Percentiles rank a stretch among this genome's conserved stretches.
Evolutionary conservation across 306 rosid species (phyloP).

Genomic region (Senna tora): DNA sequence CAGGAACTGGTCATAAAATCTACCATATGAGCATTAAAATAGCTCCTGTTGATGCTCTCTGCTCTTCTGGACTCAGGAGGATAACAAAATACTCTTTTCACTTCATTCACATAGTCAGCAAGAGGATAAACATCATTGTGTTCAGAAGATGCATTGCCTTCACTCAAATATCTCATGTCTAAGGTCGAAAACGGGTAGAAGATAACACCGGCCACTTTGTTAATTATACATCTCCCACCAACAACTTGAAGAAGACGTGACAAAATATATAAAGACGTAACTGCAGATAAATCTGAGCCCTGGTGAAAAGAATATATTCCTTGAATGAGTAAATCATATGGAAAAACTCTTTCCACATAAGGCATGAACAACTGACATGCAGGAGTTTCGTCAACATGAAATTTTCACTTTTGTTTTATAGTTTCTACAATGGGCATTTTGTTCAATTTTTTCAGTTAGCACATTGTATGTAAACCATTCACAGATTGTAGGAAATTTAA

Average conservation of each 20-base stretch:
- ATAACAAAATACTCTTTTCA: slow-evolving; percentile 41
- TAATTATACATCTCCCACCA: slow-evolving; percentile 59
- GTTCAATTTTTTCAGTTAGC: background rate
- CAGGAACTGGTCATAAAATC: slow-evolving; percentile 40
- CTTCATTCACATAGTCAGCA: slow-evolving; percentile 46
- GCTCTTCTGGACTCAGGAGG: slow-evolving; percentile 48
- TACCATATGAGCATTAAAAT: slow-evolving; percentile 38
- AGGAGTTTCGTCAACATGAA: slow-evolving; percentile 24
- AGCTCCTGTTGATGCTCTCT: slow-evolving; percentile 36
- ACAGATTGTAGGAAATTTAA: slow-evolving; percentile 16
- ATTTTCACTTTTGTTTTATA: slow-evolving; percentile 9
- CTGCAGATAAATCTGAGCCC: slow-evolving; percentile 64
- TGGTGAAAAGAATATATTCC: slow-evolving; percentile 40
- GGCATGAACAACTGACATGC: slow-evolving; percentile 20
- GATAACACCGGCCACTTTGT: slow-evolving; percentile 62
- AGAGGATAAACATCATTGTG: slow-evolving; percentile 39
- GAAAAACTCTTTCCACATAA: slow-evolving; percentile 7
- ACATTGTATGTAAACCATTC: background rate
- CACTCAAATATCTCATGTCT: slow-evolving; percentile 39
- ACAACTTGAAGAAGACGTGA: slow-evolving; percentile 80
- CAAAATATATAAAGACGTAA: slow-evolving; percentile 60
- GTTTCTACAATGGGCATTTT: slow-evolving; percentile 5
- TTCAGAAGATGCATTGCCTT: slow-evolving; percentile 40
- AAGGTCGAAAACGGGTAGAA: slow-evolving; percentile 50
- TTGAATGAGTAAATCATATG: slow-evolving; percentile 38